Evolutionary conservation across 148 eudicot genomes (phyloP).

Genomic region (Rhododendron henanense): DNA sequence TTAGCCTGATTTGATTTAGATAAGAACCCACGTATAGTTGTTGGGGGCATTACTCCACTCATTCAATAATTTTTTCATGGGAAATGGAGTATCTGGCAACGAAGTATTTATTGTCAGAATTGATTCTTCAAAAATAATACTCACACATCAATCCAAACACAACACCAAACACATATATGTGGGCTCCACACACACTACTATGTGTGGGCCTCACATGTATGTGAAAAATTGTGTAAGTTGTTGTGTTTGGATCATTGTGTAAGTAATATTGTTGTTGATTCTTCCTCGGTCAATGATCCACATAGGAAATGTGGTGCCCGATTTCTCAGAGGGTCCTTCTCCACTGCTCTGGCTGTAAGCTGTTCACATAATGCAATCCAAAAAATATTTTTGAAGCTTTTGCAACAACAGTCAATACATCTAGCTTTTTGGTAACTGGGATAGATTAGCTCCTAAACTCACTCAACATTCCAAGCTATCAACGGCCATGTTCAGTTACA

Average conservation of each 20-base stretch:
- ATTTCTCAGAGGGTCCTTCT: slow-evolving; percentile 56
- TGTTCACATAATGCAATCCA: slow-evolving; percentile 17
- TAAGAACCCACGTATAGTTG: slow-evolving; percentile 29
- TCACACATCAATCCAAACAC: no score
- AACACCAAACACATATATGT: no score
- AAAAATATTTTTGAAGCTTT: background rate
- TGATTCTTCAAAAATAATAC: no score
- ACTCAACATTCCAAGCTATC: background rate
- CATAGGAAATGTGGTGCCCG: slow-evolving; percentile 80
- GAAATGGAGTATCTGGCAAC: slow-evolving; percentile 37
- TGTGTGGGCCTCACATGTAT: no score
- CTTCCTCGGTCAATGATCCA: slow-evolving; percentile 59
- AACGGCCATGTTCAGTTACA: background rate
- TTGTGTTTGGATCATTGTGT: no score
- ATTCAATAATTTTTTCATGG: slow-evolving; percentile 46
- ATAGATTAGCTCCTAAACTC: background rate
- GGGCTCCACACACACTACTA: no score
- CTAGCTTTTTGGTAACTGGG: background rate
- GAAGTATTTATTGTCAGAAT: slow-evolving; percentile 42
- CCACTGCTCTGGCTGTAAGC: slow-evolving; percentile 71
- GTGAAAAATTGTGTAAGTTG: no score
- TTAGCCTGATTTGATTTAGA: slow-evolving; percentile 37
- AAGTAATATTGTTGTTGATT: slow-evolving; percentile 3
- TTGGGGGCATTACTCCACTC: slow-evolving; percentile 53
- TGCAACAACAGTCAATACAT: background rate